phyloP scores from a whole-genome alignment of 768 basidiomycete genomes.

The Rhodosporidiobolus odoratus region DNA sequence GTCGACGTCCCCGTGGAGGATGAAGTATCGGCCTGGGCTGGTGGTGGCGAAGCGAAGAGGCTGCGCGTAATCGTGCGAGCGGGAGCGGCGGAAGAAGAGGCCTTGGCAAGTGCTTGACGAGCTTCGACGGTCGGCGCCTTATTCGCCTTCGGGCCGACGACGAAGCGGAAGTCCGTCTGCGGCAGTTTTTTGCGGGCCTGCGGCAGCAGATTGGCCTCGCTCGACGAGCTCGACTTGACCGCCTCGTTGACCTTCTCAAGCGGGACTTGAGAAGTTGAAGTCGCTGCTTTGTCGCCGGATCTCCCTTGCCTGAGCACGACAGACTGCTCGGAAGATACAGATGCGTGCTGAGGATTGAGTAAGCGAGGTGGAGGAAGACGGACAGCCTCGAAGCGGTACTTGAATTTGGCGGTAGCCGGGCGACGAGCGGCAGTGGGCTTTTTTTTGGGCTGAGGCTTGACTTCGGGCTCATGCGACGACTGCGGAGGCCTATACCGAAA shows the following conservation, averaged over 20 bases:
- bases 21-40: not conserved
- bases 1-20: not conserved
- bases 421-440: not conserved
- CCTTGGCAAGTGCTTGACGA: not conserved
- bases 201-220: not conserved
- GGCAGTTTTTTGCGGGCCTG: not conserved
- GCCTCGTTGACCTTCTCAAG: not conserved
- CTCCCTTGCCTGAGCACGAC: no score
- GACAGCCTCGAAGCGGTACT: not conserved
- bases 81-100: not conserved
- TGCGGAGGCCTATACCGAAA: no score
- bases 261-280: not conserved
- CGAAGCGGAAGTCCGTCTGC: slow-evolving; percentile 11
- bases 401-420: not conserved
- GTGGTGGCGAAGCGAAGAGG: not conserved
- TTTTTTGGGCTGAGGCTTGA: not conserved
- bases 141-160: slow-evolving; percentile 7
- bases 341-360: not conserved
- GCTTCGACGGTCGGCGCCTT: not conserved
- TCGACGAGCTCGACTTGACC: not conserved
- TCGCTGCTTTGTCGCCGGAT: no score
- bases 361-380: not conserved
- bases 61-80: not conserved
- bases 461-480: not conserved
- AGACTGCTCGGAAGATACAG: no score